Conservation (phyloP, 495 filamentous ascomycete species). For the Penicillium subrubescens region DNA sequence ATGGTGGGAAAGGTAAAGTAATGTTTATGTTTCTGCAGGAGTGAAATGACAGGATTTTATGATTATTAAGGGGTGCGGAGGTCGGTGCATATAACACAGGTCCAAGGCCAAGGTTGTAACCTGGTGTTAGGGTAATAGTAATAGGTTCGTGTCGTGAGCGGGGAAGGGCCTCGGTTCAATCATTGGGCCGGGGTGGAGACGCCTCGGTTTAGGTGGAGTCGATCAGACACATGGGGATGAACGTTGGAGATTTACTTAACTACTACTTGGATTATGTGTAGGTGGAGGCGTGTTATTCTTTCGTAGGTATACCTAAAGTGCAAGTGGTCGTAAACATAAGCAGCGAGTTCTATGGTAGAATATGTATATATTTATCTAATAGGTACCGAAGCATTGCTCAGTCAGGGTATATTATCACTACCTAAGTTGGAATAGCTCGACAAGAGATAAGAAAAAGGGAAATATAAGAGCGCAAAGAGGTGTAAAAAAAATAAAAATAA, state of each 20-base stretch:
- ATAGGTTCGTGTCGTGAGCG: background rate
- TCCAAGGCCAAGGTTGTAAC: too few relatives aligned
- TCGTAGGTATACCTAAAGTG: too few relatives aligned
- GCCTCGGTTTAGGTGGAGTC: background rate
- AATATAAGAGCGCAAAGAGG: background rate
- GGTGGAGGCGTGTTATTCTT: too few relatives aligned
- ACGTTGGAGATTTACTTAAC: too few relatives aligned
- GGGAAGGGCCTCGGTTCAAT: slow-evolving; percentile 15
- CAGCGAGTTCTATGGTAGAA: background rate
- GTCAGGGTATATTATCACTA: slow-evolving; percentile 32
- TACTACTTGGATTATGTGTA: too few relatives aligned
- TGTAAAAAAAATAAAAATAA: slow-evolving; percentile 9
- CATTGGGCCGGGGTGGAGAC: slow-evolving; percentile 6
- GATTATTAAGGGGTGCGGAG: background rate
- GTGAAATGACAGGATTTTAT: background rate
- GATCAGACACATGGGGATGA: background rate
- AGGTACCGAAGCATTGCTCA: background rate
- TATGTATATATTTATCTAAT: background rate
- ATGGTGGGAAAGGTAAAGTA: background rate
- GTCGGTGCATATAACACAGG: background rate
- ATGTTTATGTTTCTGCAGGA: background rate
- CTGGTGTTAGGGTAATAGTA: background rate
- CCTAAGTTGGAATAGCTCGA: slow-evolving; percentile 18
- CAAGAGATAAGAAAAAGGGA: slow-evolving; percentile 10
- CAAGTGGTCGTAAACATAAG: too few relatives aligned